Evolutionary conservation across 352 stramenopile genomes (phyloP).

Genomic region (Phytophthora crassamura): DNA sequence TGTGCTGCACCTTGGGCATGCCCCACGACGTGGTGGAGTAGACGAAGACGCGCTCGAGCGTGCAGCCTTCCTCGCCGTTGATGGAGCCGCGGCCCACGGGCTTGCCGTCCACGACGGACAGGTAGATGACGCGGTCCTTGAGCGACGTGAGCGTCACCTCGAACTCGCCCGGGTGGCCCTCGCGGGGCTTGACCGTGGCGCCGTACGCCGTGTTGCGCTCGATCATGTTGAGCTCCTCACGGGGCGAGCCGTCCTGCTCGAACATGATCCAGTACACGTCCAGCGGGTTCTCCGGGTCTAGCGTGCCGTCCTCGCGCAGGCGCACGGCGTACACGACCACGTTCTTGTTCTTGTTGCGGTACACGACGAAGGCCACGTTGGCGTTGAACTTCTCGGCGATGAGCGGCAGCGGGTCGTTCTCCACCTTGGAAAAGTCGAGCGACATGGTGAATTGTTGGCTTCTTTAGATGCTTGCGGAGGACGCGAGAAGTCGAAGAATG

Average conservation of each 20-base stretch:
- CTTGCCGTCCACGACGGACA: constrained; percentile 83
- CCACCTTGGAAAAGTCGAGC: constrained; percentile 88
- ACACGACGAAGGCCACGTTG: constrained; percentile 85
- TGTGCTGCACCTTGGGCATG: constrained; percentile 90
- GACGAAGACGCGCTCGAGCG: constrained; percentile 84
- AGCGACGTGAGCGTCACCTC: constrained; percentile 82
- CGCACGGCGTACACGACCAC: constrained; percentile 85
- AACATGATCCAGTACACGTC: constrained; percentile 93
- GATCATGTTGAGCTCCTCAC: constrained; percentile 89
- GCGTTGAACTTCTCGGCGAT: constrained; percentile 79
- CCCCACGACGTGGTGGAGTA: constrained; percentile 87
- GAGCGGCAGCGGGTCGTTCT: constrained; percentile 84
- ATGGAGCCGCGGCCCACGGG: constrained; percentile 71
- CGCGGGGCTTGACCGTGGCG: constrained; percentile 69
- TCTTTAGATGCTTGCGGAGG: constrained; percentile 2
- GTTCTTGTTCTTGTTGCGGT: constrained; percentile 93
- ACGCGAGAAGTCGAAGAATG: not conserved
- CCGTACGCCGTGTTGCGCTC: constrained; percentile 89
- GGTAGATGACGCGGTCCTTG: constrained; percentile 81
- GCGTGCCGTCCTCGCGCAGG: constrained; percentile 65
- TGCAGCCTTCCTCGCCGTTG: constrained; percentile 76
- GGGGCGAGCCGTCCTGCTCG: constrained; percentile 80
- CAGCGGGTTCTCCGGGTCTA: constrained; percentile 74
- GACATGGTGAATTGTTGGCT: constrained; percentile 41
- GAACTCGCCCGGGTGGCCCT: constrained; percentile 74